Conservation (phyloP, 2,329 filamentous ascomycete genomes). For the Hymenoscyphus scutula region DNA sequence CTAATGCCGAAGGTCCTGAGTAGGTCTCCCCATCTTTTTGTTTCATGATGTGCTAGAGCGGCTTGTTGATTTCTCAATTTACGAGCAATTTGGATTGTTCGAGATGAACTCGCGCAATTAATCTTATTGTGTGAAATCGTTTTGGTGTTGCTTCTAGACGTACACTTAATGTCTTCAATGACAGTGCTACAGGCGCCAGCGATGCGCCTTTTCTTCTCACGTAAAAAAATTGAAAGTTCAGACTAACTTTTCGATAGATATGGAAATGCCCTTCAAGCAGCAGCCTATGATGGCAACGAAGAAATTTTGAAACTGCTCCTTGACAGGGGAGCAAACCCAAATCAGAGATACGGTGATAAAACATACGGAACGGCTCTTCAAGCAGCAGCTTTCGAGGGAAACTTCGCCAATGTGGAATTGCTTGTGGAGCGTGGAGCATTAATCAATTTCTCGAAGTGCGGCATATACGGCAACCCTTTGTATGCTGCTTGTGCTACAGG, state of each 20-base stretch:
- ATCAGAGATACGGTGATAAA: neutral
- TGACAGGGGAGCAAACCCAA: neutral
- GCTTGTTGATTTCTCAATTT: too few species aligned
- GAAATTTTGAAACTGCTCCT: neutral
- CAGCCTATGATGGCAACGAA: constrained; percentile 3
- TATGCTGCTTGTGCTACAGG: constrained; percentile 4
- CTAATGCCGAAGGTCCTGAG: constrained; percentile 5
- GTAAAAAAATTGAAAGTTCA: too few species aligned
- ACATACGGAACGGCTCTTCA: constrained; percentile 7
- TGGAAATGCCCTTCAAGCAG: constrained; percentile 8
- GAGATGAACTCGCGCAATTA: too few species aligned
- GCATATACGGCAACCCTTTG: neutral
- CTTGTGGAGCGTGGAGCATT: constrained; percentile 5
- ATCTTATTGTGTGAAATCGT: too few species aligned
- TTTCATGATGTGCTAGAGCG: too few species aligned
- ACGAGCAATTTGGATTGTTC: too few species aligned
- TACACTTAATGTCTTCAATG: too few species aligned
- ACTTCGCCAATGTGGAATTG: neutral
- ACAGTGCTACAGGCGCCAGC: too few species aligned
- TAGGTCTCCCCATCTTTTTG: neutral
- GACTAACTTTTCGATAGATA: neutral
- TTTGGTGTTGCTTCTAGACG: too few species aligned
- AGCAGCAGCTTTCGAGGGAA: constrained; percentile 4
- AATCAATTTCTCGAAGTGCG: neutral
- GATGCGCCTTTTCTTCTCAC: neutral